Conservation (phyloP, 139 green algal genomes). For the Zygnema cylindricum region DNA sequence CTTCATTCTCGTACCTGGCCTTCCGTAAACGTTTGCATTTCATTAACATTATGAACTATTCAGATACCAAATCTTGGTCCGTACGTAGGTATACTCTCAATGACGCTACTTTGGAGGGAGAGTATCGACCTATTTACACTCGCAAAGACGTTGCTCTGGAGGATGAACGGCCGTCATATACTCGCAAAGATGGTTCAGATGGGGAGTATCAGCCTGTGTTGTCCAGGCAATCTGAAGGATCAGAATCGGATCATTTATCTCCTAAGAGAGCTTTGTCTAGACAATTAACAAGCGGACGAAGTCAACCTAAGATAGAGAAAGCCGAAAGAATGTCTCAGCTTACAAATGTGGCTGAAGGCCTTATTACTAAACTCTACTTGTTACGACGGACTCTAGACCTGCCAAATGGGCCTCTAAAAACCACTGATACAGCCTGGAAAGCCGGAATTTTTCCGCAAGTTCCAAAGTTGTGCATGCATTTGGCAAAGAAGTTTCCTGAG, state of each 20-base stretch:
- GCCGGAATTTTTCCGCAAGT: slow-evolving; percentile 27
- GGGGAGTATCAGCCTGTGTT: no score
- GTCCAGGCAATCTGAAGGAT: not conserved
- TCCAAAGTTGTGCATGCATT: slow-evolving; percentile 40
- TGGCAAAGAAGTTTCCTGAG: slow-evolving; percentile 53
- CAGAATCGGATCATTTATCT: not conserved
- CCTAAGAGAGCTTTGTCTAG: not conserved
- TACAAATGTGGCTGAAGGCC: slow-evolving; percentile 22
- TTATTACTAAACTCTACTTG: slow-evolving; percentile 57
- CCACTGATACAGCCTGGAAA: slow-evolving; percentile 29
- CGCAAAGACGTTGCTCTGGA: no score
- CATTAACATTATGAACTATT: no score
- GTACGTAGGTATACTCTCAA: no score
- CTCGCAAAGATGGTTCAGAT: no score
- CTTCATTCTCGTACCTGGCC: no score
- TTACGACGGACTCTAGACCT: slow-evolving; percentile 29
- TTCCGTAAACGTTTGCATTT: no score
- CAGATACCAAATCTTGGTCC: no score
- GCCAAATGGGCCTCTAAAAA: not conserved
- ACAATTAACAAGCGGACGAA: not conserved
- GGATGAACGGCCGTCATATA: no score
- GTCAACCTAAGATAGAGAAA: slow-evolving; percentile 25
- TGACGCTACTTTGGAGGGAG: no score
- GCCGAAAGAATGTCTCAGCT: slow-evolving; percentile 36
- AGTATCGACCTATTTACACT: no score